A percentile compares a stretch with the other conserved stretches of the same genome.
These are phyloP conservation scores for Oryza longistaminata DNA, from an alignment of 176 grass and related monocot genomes.

Conservation along the genomic window DNA sequence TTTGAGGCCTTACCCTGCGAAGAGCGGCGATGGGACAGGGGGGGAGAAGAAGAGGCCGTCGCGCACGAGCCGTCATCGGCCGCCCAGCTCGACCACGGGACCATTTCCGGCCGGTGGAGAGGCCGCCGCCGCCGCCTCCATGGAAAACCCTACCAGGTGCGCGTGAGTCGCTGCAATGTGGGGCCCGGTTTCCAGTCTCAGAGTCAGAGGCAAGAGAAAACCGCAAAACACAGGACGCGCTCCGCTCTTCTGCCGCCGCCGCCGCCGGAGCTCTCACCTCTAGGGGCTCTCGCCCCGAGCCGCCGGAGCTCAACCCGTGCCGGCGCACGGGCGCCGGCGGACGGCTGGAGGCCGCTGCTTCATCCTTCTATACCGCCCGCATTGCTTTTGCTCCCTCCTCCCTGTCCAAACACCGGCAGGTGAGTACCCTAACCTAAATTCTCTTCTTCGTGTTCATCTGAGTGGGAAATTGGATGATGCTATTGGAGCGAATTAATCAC, in stretches of 20 bases:
- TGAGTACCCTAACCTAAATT: slow-evolving; percentile 31
- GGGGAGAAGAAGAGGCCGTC: slow-evolving; percentile 81
- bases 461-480: not conserved
- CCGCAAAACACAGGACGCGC: no score
- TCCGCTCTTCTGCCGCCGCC: no score
- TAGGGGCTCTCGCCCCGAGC: no score
- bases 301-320: no score
- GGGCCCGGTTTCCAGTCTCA: not conserved
- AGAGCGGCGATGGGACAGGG: slow-evolving; percentile 53
- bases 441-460: not conserved
- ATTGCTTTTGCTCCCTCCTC: slow-evolving; percentile 9
- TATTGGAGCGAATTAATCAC: not conserved
- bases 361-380: not conserved
- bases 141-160: not conserved
- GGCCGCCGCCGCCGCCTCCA: slow-evolving; percentile 44
- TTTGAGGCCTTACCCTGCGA: slow-evolving; percentile 44
- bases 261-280: no score
- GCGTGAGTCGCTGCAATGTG: slow-evolving; percentile 11
- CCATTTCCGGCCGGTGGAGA: slow-evolving; percentile 70
- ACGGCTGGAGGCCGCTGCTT: not conserved
- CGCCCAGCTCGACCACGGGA: not conserved
- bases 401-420: slow-evolving; percentile 21
- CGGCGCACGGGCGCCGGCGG: no score
- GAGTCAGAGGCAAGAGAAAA: no score
- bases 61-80: slow-evolving; percentile 59